Percentiles rank a stretch among this genome's conserved stretches.
Evolutionary conservation across 1,284 basidiomycete species (phyloP).

Genomic region (Lentinus polychrous): DNA sequence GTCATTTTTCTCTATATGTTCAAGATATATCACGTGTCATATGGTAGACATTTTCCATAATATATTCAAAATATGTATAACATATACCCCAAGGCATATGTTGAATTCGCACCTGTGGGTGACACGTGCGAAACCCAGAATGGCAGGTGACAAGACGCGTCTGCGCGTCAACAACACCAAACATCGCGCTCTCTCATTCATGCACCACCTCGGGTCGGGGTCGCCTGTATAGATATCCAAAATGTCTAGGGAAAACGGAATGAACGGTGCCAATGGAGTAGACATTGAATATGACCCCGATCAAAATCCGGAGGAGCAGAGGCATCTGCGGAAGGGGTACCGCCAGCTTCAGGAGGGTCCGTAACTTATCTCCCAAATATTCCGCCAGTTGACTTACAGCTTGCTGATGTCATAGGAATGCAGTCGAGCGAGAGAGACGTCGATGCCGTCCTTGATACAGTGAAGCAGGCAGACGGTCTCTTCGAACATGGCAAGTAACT

Average conservation of each 20-base stretch:
- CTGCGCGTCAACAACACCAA: constrained; percentile 8
- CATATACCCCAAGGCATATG: too few species aligned
- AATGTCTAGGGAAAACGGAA: neutral
- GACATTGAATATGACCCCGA: constrained; percentile 62
- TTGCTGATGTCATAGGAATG: neutral
- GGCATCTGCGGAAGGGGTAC: constrained; percentile 63
- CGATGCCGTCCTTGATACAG: neutral
- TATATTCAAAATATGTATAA: too few species aligned
- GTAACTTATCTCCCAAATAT: neutral
- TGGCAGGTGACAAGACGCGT: neutral
- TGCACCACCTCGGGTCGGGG: neutral
- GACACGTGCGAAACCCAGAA: neutral
- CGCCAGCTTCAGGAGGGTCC: constrained; percentile 26
- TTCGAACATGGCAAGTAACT: neutral
- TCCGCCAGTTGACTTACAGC: neutral
- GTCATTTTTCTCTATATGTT: too few species aligned
- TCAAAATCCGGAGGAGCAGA: constrained; percentile 70
- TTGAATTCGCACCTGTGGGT: too few species aligned
- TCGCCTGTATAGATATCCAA: neutral
- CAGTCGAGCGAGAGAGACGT: neutral
- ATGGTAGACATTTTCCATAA: too few species aligned
- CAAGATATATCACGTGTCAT: too few species aligned
- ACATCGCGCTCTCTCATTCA: constrained; percentile 5
- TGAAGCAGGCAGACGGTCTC: neutral
- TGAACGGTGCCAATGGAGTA: neutral